A percentile compares a stretch with the other conserved stretches of the same genome.
Evolutionary conservation across 1,284 basidiomycete species (phyloP).

Genomic region (Hypsizygus ulmarius): DNA sequence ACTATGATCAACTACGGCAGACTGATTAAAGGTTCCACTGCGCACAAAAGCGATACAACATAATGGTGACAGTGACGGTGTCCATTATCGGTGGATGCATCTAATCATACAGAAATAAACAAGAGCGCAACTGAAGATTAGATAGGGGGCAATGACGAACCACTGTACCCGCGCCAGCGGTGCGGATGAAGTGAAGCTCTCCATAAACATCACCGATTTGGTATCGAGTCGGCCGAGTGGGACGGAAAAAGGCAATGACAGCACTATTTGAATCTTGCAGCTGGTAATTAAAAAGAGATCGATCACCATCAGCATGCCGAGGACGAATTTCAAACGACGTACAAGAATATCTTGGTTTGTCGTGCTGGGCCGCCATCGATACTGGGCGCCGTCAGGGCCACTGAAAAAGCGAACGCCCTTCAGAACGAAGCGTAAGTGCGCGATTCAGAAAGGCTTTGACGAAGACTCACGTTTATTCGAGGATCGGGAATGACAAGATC

Average conservation of each 20-base stretch:
- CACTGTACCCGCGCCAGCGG: constrained; percentile 74
- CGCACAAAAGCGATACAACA: constrained; percentile 77
- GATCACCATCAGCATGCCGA: constrained; percentile 17
- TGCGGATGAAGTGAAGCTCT: constrained; percentile 76
- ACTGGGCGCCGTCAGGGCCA: constrained; percentile 75
- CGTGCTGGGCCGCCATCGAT: constrained; percentile 69
- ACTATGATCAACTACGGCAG: neutral
- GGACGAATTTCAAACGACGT: constrained; percentile 29
- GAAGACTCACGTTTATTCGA: constrained; percentile 50
- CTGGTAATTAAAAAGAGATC: constrained; percentile 34
- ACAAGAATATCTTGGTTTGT: constrained; percentile 62
- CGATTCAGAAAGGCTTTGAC: constrained; percentile 14
- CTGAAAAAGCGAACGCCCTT: constrained; percentile 69
- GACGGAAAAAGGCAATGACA: constrained; percentile 75
- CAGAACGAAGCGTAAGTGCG: constrained; percentile 16
- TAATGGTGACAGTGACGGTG: constrained; percentile 75
- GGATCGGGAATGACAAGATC: constrained; percentile 71
- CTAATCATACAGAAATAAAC: constrained; percentile 36
- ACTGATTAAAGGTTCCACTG: constrained; percentile 59
- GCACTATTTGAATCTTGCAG: constrained; percentile 66
- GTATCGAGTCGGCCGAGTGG: constrained; percentile 70
- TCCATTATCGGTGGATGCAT: constrained; percentile 87
- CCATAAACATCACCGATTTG: constrained; percentile 81
- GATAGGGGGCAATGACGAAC: constrained; percentile 42
- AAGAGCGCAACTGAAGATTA: constrained; percentile 20